Conservation (phyloP, 257 asterid species). For the Mentha longifolia region DNA sequence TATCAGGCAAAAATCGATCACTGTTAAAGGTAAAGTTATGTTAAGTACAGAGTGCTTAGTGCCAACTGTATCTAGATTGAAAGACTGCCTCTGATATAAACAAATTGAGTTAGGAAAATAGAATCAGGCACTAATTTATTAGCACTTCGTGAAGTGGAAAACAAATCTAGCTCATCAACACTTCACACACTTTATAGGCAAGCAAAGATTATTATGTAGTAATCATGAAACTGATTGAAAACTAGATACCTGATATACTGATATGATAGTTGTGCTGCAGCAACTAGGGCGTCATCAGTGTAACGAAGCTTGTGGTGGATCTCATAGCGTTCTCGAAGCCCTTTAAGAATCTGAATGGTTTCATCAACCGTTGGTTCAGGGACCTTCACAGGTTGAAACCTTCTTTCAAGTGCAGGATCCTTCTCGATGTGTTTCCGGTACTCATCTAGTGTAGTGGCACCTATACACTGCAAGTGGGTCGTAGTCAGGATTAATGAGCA, state of each 20-base stretch:
- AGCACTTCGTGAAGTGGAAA: neutral
- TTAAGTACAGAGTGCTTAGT: conserved; percentile 26
- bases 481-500: neutral
- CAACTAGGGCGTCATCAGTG: conserved; percentile 83
- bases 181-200: conserved; percentile 8
- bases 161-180: neutral
- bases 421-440: conserved; percentile 92
- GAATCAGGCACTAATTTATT: neutral
- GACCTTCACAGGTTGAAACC: conserved; percentile 96
- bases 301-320: conserved; percentile 97
- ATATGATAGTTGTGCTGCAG: conserved; percentile 87
- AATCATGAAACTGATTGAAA: neutral
- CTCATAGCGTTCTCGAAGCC: conserved; percentile 90
- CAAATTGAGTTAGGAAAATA: neutral
- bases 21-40: conserved; percentile 49
- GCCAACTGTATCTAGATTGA: neutral
- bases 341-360: conserved; percentile 86
- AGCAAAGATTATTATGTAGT: neutral
- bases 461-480: conserved; percentile 72
- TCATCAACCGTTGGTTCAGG: conserved; percentile 98
- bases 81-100: neutral
- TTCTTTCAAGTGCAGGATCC: conserved; percentile 93
- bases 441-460: conserved; percentile 94
- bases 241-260: conserved; percentile 82
- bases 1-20: conserved; percentile 97